Percentiles rank a stretch among this genome's conserved stretches.
Conservation (phyloP, 257 asterid genomes). For the Rehmannia glutinosa region DNA sequence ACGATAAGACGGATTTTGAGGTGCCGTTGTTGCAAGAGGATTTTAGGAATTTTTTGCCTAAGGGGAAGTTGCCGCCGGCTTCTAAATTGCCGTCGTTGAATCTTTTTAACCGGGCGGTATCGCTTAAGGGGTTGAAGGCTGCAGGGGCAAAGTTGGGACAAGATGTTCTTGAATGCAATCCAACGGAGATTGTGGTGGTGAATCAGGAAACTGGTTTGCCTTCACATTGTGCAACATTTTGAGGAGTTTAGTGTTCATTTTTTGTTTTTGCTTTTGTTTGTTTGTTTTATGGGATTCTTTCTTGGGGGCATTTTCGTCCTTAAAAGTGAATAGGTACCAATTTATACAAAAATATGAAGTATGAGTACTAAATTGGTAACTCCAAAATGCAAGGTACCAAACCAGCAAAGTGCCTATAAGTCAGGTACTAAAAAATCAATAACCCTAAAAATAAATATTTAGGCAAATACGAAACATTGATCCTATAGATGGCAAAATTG, state of each 20-base stretch:
- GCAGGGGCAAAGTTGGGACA: conserved; percentile 84
- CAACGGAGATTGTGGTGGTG: conserved; percentile 47
- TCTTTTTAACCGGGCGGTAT: conserved; percentile 79
- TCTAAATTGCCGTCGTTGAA: conserved; percentile 75
- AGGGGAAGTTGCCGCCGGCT: conserved; percentile 80
- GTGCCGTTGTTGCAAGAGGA: conserved; percentile 78
- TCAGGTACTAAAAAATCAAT: too few relatives aligned
- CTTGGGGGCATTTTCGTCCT: too few relatives aligned
- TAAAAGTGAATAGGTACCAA: too few relatives aligned
- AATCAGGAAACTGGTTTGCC: conserved; percentile 70
- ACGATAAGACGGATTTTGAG: conserved; percentile 76
- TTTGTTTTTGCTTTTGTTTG: not conserved
- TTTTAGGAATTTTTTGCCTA: conserved; percentile 55
- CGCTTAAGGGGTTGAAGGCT: conserved; percentile 75
- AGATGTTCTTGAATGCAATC: conserved; percentile 72
- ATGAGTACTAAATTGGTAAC: too few relatives aligned
- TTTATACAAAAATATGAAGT: too few relatives aligned
- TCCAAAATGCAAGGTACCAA: too few relatives aligned
- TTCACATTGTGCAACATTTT: conserved; percentile 76
- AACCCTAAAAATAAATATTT: too few relatives aligned
- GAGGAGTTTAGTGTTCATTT: not conserved
- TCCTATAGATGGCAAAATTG: too few relatives aligned
- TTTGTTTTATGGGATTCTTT: too few relatives aligned
- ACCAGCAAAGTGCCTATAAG: too few relatives aligned
- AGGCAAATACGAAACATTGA: too few relatives aligned